Conservation (phyloP, 2,329 filamentous ascomycete species). For the Xylaria multiplex region DNA sequence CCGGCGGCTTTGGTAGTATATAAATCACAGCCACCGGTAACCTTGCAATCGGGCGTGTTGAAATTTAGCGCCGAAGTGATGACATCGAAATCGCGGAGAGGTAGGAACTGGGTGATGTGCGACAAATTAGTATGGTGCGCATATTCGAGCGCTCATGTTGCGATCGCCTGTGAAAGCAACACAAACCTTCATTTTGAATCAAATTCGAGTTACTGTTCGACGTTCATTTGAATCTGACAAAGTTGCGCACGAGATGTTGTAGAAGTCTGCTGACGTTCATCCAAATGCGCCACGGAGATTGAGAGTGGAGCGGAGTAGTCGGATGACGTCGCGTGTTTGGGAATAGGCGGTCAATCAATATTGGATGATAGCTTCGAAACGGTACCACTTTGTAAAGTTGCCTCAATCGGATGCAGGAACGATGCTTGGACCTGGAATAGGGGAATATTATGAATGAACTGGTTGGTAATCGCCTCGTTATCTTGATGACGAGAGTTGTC, state of each 20-base stretch:
- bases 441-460: conserved; percentile 14
- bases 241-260: conserved; percentile 13
- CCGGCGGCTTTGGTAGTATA: conserved; percentile 98
- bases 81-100: conserved; percentile 88
- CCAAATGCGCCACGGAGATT: conserved; percentile 24
- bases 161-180: conserved; percentile 20
- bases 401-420: conserved; percentile 5
- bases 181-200: conserved; percentile 47
- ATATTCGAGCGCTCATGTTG: neutral
- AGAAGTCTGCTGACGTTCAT: conserved; percentile 6
- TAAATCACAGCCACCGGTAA: conserved; percentile 92
- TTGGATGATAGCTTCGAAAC: conserved; percentile 1
- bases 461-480: conserved; percentile 12
- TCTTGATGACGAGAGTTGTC: conserved; percentile 3
- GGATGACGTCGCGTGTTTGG: conserved; percentile 37
- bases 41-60: conserved; percentile 90
- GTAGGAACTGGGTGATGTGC: conserved; percentile 75
- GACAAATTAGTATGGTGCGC: conserved; percentile 21
- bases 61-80: conserved; percentile 95
- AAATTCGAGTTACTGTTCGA: neutral
- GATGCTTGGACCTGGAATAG: neutral
- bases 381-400: neutral
- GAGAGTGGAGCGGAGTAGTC: conserved; percentile 33
- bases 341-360: conserved; percentile 26
- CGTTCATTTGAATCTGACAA: conserved; percentile 10